A percentile compares a stretch with the other conserved stretches of the same genome.
These are phyloP conservation scores for Nepenthes alata DNA, from an alignment of 179 eudicot species.

Conservation along the genomic window DNA sequence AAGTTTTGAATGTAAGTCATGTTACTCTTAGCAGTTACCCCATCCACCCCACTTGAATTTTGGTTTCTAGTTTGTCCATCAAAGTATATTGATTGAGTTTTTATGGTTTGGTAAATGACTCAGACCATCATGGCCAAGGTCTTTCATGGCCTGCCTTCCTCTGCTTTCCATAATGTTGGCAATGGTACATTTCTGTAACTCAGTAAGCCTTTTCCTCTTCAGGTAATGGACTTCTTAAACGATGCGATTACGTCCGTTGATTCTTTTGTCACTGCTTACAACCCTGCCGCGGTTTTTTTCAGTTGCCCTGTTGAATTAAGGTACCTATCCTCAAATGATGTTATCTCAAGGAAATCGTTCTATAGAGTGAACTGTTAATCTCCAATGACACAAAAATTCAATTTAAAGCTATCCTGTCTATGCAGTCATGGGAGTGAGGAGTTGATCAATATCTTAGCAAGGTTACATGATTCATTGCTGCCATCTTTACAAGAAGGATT, in stretches of 20 bases:
- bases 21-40: no score
- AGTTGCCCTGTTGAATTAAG: conserved; percentile 61
- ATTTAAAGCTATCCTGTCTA: conserved; percentile 2
- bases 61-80: no score
- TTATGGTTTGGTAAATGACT: no score
- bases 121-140: background rate
- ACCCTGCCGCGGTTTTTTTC: conserved; percentile 66
- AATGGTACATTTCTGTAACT: background rate
- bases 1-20: no score
- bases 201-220: background rate
- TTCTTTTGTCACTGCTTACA: conserved; percentile 59
- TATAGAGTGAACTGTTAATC: no score
- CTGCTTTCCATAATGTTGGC: background rate
- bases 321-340: conserved; percentile 17
- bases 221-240: conserved; percentile 97
- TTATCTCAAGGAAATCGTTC: no score
- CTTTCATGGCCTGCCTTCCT: background rate
- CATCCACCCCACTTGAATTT: no score
- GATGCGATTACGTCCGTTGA: conserved; percentile 79
- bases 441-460: conserved; percentile 54
- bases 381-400: no score
- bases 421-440: conserved; percentile 73
- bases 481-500: conserved; percentile 74
- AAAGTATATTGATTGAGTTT: no score
- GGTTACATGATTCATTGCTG: conserved; percentile 70